Conservation (phyloP, 2,329 filamentous ascomycete genomes). For the Monosporascus sp. region DNA sequence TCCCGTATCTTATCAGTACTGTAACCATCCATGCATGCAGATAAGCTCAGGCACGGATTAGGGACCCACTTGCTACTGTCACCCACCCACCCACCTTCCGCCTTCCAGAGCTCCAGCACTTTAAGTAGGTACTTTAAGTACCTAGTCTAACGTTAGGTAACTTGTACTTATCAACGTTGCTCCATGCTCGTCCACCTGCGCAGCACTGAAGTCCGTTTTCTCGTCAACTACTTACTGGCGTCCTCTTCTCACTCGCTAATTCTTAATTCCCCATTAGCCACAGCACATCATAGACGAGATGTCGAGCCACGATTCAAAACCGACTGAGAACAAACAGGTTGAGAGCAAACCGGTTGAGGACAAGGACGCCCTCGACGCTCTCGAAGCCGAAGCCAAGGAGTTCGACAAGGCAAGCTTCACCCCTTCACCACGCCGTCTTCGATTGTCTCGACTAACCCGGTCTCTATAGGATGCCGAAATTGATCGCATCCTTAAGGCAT, state of each 20-base stretch:
- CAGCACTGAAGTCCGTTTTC: no score
- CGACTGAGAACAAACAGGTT: conserved; percentile 31
- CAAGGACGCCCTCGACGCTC: conserved; percentile 69
- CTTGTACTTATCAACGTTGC: no score
- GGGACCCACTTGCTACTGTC: no score
- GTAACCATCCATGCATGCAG: no score
- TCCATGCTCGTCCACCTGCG: no score
- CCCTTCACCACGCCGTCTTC: background rate
- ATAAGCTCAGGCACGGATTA: no score
- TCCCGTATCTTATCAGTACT: background rate
- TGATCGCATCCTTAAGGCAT: conserved; percentile 86
- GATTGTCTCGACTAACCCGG: conserved; percentile 11
- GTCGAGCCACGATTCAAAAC: conserved; percentile 19
- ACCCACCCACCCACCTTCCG: no score
- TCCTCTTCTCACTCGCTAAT: background rate
- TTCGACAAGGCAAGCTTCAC: conserved; percentile 67
- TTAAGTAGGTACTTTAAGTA: no score
- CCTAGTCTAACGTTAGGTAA: no score
- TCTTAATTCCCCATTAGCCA: background rate
- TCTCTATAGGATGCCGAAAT: conserved; percentile 80
- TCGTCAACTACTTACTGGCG: no score
- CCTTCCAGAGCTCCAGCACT: no score
- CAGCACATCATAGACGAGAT: background rate
- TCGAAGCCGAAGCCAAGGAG: conserved; percentile 82
- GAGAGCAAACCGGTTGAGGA: conserved; percentile 40